Evolutionary conservation across 1,284 basidiomycete species (phyloP), one percentile per base, ranked within the genome.

Genomic region (Leucoagaricus sp.): DNA sequence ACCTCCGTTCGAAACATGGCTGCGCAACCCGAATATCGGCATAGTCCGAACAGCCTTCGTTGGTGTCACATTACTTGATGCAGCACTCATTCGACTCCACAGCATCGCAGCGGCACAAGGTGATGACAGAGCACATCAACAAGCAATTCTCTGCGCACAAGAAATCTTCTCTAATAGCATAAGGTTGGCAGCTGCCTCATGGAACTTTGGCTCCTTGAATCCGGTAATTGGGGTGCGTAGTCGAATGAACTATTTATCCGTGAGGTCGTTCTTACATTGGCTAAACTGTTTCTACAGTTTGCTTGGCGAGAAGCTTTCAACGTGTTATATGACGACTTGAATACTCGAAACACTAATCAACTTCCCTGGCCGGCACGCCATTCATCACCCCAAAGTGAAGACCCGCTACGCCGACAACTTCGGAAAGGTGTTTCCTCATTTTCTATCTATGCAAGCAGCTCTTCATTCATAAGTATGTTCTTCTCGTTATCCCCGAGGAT

Each of bases 221-320:
- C 46, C 52, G 26, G 46, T 58, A 21, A 46, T 58, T 34, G 53
- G 36, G 17, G 57, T 55, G 28, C 40, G 57, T 55, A 15, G 26
- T 36, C 4, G n/a, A n/a, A n/a, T n/a, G n/a, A n/a, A n/a, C n/a
- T n/a, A n/a, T n/a, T n/a, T n/a, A n/a, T 42, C 33, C 19, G 17
- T 17, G 15, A 42, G 15, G 31, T 26, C 44, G 19, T 40, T 28
- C 29, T 47, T 3, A 47, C 13, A 2, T n/a, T 21, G 41, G 6
- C 33, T 31, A 17, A 7, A 19, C 12, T 34, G 26, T 49, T 28
- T 46, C 9, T 31, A 25, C n/a, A 56, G 54, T 50, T 56, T 46
- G 54, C 54, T n/a, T 56, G 54, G 54, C 38, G 49, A 28, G 48
- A 49, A n/a, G 54, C 54, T 26, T 56, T 56, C 26, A 41, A 56